These are phyloP conservation scores for Diutina mesorugosa DNA, from an alignment of 1,139 yeast species.

Conservation along the genomic window DNA sequence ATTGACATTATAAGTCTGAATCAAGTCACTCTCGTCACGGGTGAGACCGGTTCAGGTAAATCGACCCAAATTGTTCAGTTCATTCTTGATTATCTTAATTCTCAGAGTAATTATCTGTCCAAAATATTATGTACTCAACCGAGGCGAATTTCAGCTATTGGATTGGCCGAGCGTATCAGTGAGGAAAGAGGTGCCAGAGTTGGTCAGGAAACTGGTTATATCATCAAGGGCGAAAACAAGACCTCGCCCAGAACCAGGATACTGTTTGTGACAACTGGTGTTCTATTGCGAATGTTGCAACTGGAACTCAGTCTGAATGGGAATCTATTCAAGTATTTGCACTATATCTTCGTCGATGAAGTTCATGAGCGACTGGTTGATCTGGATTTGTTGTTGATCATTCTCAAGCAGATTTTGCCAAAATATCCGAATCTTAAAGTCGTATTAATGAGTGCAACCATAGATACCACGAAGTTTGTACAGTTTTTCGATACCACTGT, in stretches of 20 bases:
- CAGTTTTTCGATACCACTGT: slow-evolving; percentile 40
- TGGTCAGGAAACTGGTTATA: slow-evolving; percentile 79
- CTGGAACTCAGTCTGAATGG: slow-evolving; percentile 13
- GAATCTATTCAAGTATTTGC: slow-evolving; percentile 39
- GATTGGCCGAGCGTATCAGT: slow-evolving; percentile 85
- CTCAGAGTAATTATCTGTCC: slow-evolving; percentile 32
- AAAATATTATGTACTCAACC: slow-evolving; percentile 88
- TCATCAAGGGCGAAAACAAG: slow-evolving; percentile 81
- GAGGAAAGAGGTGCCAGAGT: slow-evolving; percentile 60
- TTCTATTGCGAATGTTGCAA: slow-evolving; percentile 75
- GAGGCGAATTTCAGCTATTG: slow-evolving; percentile 88
- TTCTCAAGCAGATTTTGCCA: slow-evolving; percentile 47
- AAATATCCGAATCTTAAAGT: slow-evolving; percentile 45
- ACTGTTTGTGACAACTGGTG: slow-evolving; percentile 88
- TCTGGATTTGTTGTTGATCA: slow-evolving; percentile 71
- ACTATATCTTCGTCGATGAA: slow-evolving; percentile 78
- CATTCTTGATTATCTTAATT: slow-evolving; percentile 50
- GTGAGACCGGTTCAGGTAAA: slow-evolving; percentile 96
- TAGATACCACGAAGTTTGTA: slow-evolving; percentile 57
- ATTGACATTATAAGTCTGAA: slow-evolving; percentile 42
- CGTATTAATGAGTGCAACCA: slow-evolving; percentile 90
- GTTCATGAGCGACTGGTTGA: slow-evolving; percentile 94
- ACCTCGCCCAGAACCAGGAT: slow-evolving; percentile 51
- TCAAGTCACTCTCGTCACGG: slow-evolving; percentile 70
- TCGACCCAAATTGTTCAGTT: slow-evolving; percentile 91